A percentile compares a stretch with the other conserved stretches of the same genome.
These are phyloP conservation scores for Fagopyrum homotropicum DNA, from an alignment of 148 eudicot species.

Conservation along the genomic window DNA sequence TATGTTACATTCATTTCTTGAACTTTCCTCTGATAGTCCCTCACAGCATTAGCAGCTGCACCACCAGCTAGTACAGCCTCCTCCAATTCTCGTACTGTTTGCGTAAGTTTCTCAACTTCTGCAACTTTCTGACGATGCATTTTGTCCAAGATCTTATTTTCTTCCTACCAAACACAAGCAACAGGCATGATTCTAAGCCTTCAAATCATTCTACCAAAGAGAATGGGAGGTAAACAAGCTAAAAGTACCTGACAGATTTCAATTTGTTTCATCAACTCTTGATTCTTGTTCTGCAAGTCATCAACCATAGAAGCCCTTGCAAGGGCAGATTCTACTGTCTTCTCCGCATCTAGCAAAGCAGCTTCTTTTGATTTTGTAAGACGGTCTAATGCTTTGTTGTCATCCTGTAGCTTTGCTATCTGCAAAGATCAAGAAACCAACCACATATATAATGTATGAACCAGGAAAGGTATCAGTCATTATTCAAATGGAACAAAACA, in stretches of 20 bases:
- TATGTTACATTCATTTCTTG: slow-evolving; percentile 58
- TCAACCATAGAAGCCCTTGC: slow-evolving; percentile 76
- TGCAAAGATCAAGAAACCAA: slow-evolving; percentile 18
- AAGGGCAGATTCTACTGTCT: slow-evolving; percentile 63
- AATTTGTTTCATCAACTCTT: slow-evolving; percentile 74
- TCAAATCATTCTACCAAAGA: background rate
- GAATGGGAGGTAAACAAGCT: background rate
- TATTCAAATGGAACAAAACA: background rate
- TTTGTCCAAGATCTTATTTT: slow-evolving; percentile 66
- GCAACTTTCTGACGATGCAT: slow-evolving; percentile 75
- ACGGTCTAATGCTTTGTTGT: slow-evolving; percentile 46
- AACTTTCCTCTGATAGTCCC: slow-evolving; percentile 70
- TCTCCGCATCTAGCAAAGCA: slow-evolving; percentile 69
- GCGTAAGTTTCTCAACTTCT: slow-evolving; percentile 68
- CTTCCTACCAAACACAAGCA: slow-evolving; percentile 37
- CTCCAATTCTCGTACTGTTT: slow-evolving; percentile 62
- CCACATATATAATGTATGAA: background rate
- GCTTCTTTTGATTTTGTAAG: slow-evolving; percentile 62
- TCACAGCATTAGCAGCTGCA: slow-evolving; percentile 78
- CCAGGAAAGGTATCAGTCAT: background rate
- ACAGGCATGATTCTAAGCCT: background rate
- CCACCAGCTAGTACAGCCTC: slow-evolving; percentile 83
- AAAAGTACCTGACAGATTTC: slow-evolving; percentile 61
- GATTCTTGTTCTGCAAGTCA: slow-evolving; percentile 73
- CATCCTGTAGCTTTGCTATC: slow-evolving; percentile 74